These are phyloP conservation scores for Dioscorea alata DNA, from an alignment of 106 monocot species.

Conservation along the genomic window DNA sequence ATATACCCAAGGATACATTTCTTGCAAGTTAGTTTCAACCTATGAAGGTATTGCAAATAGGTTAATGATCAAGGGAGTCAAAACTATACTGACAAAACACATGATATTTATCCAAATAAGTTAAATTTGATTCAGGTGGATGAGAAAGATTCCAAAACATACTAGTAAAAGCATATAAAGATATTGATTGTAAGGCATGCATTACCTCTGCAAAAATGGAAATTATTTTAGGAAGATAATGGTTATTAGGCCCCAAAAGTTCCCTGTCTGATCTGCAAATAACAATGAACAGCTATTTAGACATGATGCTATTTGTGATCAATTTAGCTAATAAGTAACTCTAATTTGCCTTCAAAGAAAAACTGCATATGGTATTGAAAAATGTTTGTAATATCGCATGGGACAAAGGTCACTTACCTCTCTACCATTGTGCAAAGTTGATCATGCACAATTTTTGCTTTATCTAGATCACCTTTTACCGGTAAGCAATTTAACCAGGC, in stretches of 20 bases:
- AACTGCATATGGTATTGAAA: not conserved
- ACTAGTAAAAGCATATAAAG: too few species aligned
- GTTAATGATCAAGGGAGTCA: too few species aligned
- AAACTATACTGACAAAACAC: too few species aligned
- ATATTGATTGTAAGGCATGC: not conserved
- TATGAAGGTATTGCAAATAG: too few species aligned
- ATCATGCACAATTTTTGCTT: conserved; percentile 96
- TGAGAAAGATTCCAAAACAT: too few species aligned
- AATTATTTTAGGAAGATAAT: conserved; percentile 84
- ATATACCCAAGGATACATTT: too few species aligned
- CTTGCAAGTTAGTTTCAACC: too few species aligned
- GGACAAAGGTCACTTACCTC: conserved; percentile 31
- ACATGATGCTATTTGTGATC: not conserved
- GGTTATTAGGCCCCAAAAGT: conserved; percentile 87
- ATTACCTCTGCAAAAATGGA: conserved; percentile 88
- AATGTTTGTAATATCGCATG: not conserved
- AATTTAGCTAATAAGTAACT: too few species aligned
- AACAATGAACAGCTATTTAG: not conserved
- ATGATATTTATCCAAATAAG: too few species aligned
- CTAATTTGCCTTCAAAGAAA: not conserved
- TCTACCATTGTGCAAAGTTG: conserved; percentile 92
- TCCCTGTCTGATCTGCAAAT: conserved; percentile 68
- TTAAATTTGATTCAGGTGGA: too few species aligned
- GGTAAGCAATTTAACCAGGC: conserved; percentile 90
- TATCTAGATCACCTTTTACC: conserved; percentile 75